Evolutionary conservation across 2,329 filamentous ascomycete species (phyloP).

Genomic region (Aspergillus flavus): DNA sequence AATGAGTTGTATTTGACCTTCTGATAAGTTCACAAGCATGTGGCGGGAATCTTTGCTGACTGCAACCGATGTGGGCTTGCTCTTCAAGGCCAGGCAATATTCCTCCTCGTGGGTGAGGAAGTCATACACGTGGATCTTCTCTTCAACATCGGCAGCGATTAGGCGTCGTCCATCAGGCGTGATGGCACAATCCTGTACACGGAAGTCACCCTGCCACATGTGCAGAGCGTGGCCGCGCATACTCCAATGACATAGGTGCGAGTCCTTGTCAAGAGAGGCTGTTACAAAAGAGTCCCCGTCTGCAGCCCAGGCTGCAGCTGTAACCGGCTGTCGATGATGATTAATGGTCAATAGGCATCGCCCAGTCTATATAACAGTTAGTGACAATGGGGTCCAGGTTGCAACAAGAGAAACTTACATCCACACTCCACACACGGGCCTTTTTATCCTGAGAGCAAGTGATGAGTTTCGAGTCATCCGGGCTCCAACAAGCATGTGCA

Average conservation of each 20-base stretch:
- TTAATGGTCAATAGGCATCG: constrained; percentile 64
- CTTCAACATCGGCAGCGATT: constrained; percentile 72
- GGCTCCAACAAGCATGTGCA: constrained; percentile 85
- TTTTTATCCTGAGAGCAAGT: constrained; percentile 76
- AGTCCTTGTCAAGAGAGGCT: constrained; percentile 70
- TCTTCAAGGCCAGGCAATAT: constrained; percentile 70
- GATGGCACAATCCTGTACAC: constrained; percentile 83
- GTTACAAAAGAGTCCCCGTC: constrained; percentile 79
- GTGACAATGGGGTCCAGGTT: background rate
- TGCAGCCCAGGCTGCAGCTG: constrained; percentile 83
- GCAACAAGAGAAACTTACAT: constrained; percentile 53
- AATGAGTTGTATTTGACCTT: constrained; percentile 76
- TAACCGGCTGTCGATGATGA: constrained; percentile 80
- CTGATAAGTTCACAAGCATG: constrained; percentile 79
- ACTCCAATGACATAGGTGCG: constrained; percentile 72
- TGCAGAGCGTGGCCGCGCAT: constrained; percentile 63
- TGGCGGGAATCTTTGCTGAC: constrained; percentile 80
- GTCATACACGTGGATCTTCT: constrained; percentile 79
- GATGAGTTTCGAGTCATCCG: constrained; percentile 82
- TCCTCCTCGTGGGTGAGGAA: constrained; percentile 72
- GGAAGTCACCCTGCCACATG: constrained; percentile 70
- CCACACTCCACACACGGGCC: constrained; percentile 74
- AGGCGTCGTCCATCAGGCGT: constrained; percentile 79
- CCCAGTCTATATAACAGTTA: constrained; percentile 58
- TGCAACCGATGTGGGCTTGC: constrained; percentile 74